Evolutionary conservation across 805 yeast species (phyloP).

Genomic region (Suhomyces pyralidae): DNA sequence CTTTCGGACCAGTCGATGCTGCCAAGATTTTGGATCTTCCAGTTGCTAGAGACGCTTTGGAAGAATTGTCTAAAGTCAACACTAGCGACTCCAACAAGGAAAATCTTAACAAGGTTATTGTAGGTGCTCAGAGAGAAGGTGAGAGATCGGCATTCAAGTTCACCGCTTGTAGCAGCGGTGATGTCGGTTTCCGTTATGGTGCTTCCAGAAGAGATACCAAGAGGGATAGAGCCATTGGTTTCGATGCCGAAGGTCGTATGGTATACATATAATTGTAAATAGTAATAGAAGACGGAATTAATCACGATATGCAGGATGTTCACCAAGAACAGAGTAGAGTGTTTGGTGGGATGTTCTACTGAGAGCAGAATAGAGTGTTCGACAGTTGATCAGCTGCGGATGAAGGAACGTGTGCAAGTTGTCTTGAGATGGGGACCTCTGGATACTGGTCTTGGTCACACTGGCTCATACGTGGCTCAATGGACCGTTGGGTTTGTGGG

Average conservation of each 20-base stretch:
- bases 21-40: slow-evolving; percentile 78
- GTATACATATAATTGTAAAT: slow-evolving; percentile 42
- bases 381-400: too few relatives aligned
- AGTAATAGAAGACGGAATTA: slow-evolving; percentile 23
- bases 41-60: slow-evolving; percentile 81
- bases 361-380: too few relatives aligned
- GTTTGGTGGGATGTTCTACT: too few relatives aligned
- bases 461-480: not conserved
- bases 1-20: slow-evolving; percentile 94
- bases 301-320: not conserved
- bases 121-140: slow-evolving; percentile 62
- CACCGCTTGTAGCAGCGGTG: slow-evolving; percentile 73
- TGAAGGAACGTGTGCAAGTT: too few relatives aligned
- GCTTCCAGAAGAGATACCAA: slow-evolving; percentile 83
- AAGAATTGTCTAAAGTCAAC: slow-evolving; percentile 62
- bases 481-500: not conserved
- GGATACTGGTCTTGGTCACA: not conserved
- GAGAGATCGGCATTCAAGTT: slow-evolving; percentile 74
- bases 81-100: slow-evolving; percentile 37
- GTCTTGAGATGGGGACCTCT: not conserved
- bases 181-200: slow-evolving; percentile 91
- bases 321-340: too few relatives aligned
- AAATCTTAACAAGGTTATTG: slow-evolving; percentile 30
- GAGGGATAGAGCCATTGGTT: slow-evolving; percentile 75
- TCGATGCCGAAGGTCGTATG: slow-evolving; percentile 64